Evolutionary conservation across 805 yeast genomes (phyloP).

Genomic region (Myxozyma neglecta): DNA sequence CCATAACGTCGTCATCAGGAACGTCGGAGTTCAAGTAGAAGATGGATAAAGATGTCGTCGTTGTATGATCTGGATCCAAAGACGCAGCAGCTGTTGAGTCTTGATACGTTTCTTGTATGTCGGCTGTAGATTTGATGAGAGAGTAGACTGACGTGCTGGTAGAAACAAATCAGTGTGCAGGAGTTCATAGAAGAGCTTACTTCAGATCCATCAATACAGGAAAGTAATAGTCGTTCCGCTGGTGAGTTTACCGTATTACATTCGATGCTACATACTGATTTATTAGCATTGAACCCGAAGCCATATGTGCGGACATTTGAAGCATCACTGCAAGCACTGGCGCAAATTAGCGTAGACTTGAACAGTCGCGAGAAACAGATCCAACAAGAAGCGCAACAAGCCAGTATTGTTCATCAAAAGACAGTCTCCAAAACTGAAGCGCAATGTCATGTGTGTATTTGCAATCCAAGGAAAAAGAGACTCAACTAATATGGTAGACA

Average conservation of each 20-base stretch:
- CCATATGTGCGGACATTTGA: conserved; percentile 94
- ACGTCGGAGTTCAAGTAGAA: neutral
- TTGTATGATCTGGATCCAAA: conserved; percentile 29
- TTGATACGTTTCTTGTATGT: conserved; percentile 30
- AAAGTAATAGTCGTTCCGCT: conserved; percentile 5
- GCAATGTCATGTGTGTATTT: conserved; percentile 20
- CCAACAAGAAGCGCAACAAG: conserved; percentile 58
- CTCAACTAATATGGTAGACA: neutral
- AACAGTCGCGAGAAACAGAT: conserved; percentile 50
- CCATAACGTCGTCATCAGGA: neutral
- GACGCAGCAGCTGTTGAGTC: conserved; percentile 29
- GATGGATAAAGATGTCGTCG: conserved; percentile 9
- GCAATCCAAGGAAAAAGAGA: too few relatives aligned
- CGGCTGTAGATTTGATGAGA: neutral
- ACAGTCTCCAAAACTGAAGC: conserved; percentile 11
- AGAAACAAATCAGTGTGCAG: conserved; percentile 19
- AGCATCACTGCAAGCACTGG: conserved; percentile 71
- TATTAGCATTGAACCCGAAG: conserved; percentile 68
- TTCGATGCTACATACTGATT: neutral
- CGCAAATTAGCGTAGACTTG: conserved; percentile 60
- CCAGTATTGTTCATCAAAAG: conserved; percentile 29
- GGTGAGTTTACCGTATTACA: conserved; percentile 4
- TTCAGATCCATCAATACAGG: conserved; percentile 21
- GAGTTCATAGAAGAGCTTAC: conserved; percentile 32
- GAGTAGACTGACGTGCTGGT: neutral